phyloP scores from a whole-genome alignment of 345 rosid species.

The Sisymbrium irio region DNA sequence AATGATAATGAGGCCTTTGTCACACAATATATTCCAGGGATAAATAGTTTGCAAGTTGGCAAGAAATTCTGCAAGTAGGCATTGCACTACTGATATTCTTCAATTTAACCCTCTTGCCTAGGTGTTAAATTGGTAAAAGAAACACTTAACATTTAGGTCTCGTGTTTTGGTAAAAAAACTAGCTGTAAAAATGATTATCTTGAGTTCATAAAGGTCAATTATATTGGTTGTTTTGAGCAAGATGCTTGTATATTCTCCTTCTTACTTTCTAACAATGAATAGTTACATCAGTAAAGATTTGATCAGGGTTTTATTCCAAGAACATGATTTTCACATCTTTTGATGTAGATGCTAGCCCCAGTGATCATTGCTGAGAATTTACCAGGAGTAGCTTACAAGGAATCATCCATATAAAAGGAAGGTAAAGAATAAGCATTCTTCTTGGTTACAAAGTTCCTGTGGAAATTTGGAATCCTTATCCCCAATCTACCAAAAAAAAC shows the following conservation, averaged over 20 bases:
- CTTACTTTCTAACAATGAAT: slow-evolving; percentile 3
- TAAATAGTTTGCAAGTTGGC: slow-evolving; percentile 53
- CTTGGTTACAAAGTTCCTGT: slow-evolving; percentile 19
- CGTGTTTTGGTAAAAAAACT: not conserved
- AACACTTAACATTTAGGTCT: not conserved
- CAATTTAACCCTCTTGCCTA: not conserved
- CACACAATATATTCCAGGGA: slow-evolving; percentile 38
- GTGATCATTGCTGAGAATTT: slow-evolving; percentile 61
- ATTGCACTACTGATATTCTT: slow-evolving; percentile 34
- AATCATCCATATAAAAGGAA: slow-evolving; percentile 20
- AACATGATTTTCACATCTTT: slow-evolving; percentile 36
- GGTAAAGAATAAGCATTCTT: slow-evolving; percentile 26
- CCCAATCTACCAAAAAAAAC: slow-evolving; percentile 31
- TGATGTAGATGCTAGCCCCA: slow-evolving; percentile 41
- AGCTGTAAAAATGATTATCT: not conserved
- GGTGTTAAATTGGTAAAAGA: not conserved
- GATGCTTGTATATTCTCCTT: not conserved
- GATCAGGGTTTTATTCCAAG: slow-evolving; percentile 18
- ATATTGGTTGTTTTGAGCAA: not conserved
- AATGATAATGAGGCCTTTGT: slow-evolving; percentile 42
- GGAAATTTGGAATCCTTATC: slow-evolving; percentile 44
- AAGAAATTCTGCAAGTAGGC: slow-evolving; percentile 39
- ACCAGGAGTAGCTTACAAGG: slow-evolving; percentile 41
- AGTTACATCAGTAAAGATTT: slow-evolving; percentile 24
- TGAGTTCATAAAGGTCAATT: not conserved